These are phyloP conservation scores for Clitocybe nebularis DNA, from an alignment of 1,284 basidiomycete genomes.

Conservation along the genomic window DNA sequence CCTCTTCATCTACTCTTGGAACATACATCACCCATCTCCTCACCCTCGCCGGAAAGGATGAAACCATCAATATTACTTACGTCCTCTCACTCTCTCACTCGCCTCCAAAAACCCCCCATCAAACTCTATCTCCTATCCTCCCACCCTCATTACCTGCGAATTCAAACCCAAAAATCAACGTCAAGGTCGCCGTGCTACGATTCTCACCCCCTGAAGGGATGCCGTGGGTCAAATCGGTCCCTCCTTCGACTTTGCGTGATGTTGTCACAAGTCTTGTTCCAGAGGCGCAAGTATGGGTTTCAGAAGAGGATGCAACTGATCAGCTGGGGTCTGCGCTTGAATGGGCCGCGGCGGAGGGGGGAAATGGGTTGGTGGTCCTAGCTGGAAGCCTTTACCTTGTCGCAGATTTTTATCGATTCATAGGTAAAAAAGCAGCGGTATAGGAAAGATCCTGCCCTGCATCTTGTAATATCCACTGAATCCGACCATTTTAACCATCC, in stretches of 20 bases:
- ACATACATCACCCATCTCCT: conserved; percentile 61
- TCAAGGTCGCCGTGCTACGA: conserved; percentile 51
- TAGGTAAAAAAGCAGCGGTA: conserved; percentile 8
- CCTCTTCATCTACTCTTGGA: conserved; percentile 71
- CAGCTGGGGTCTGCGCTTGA: conserved; percentile 33
- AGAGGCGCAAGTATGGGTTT: conserved; percentile 41
- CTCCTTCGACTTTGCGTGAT: conserved; percentile 43
- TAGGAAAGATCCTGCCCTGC: too few relatives aligned
- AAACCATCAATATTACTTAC: conserved; percentile 47
- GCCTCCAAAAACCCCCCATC: conserved; percentile 71
- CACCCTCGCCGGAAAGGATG: conserved; percentile 7
- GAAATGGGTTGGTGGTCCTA: conserved; percentile 54
- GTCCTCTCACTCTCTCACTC: conserved; percentile 78
- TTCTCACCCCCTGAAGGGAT: conserved; percentile 81
- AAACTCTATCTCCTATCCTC: conserved; percentile 69
- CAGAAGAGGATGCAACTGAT: conserved; percentile 26
- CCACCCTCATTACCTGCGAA: conserved; percentile 21
- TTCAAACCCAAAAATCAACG: conserved; percentile 23
- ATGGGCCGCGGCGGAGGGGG: conserved; percentile 36
- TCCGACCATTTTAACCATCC: too few relatives aligned
- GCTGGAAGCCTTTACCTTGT: conserved; percentile 92
- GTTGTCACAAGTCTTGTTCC: conserved; percentile 39
- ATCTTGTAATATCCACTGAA: too few relatives aligned
- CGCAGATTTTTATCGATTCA: conserved; percentile 79
- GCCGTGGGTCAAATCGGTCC: conserved; percentile 82